These are phyloP conservation scores for Amanita exitialis DNA, from an alignment of 768 basidiomycete species.

Conservation along the genomic window DNA sequence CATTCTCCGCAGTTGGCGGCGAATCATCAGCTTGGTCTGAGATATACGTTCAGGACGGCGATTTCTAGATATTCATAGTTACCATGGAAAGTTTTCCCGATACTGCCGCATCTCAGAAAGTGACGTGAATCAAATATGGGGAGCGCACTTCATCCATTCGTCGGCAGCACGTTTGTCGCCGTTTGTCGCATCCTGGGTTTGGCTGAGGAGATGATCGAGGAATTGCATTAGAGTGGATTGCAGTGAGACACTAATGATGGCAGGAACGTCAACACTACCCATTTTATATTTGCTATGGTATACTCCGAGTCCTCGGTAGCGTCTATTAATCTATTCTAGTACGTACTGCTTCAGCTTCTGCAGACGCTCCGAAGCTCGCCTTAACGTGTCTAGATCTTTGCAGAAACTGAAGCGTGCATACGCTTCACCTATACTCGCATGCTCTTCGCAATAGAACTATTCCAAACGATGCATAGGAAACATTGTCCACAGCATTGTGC, in stretches of 20 bases:
- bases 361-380: constrained; percentile 74
- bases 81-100: constrained; percentile 1
- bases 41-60: background rate
- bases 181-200: background rate
- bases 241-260: background rate
- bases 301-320: background rate
- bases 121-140: background rate
- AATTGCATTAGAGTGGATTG: constrained; percentile 1
- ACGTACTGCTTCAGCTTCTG: constrained; percentile 62
- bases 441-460: constrained; percentile 89
- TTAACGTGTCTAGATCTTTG: constrained; percentile 85
- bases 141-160: constrained; percentile 2
- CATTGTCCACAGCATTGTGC: background rate
- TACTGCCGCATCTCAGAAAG: background rate
- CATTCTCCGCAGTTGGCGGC: background rate
- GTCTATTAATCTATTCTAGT: constrained; percentile 11
- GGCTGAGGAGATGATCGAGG: background rate
- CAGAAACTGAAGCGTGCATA: constrained; percentile 92
- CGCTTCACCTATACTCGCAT: constrained; percentile 75
- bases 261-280: background rate
- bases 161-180: background rate
- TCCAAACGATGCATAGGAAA: background rate
- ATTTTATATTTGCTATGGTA: background rate
- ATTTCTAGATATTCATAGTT: background rate
- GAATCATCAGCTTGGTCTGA: background rate